Evolutionary conservation across 2,329 filamentous ascomycete species (phyloP).

Genomic region (Paraconiothyrium sp.): DNA sequence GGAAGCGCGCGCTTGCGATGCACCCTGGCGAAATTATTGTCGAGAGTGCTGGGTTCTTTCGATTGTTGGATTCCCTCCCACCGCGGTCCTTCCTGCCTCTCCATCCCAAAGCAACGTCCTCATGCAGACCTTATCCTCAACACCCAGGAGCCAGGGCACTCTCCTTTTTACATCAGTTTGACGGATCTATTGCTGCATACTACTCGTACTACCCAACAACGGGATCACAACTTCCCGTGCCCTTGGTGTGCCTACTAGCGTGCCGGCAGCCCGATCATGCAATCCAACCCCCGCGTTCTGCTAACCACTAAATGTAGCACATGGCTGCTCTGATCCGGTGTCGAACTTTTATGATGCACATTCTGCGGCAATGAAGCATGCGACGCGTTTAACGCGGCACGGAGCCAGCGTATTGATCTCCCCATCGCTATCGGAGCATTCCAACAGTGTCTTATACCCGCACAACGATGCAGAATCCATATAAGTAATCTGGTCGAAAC

Average conservation of each 20-base stretch:
- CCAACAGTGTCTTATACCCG: slow-evolving; percentile 1
- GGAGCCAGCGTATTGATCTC: background rate
- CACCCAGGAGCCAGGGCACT: background rate
- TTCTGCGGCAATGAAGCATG: background rate
- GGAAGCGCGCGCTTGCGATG: background rate
- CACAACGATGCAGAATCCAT: background rate
- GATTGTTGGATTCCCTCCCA: background rate
- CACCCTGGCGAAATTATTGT: background rate
- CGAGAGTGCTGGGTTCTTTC: too few relatives aligned
- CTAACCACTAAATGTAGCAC: background rate
- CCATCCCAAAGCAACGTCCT: background rate
- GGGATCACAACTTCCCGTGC: background rate
- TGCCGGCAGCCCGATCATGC: background rate
- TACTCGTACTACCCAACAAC: background rate
- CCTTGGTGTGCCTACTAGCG: background rate
- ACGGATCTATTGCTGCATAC: too few relatives aligned
- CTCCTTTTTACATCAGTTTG: background rate
- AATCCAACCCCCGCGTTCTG: background rate
- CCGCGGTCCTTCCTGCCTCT: background rate
- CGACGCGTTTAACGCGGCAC: background rate
- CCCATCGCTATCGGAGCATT: background rate
- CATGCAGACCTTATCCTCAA: background rate
- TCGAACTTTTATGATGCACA: background rate
- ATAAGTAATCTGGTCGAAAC: background rate
- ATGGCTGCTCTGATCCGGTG: background rate